Evolutionary conservation across 1,284 basidiomycete species (phyloP), one percentile per base, ranked within the genome.

Genomic region (Ustilago lituana): DNA sequence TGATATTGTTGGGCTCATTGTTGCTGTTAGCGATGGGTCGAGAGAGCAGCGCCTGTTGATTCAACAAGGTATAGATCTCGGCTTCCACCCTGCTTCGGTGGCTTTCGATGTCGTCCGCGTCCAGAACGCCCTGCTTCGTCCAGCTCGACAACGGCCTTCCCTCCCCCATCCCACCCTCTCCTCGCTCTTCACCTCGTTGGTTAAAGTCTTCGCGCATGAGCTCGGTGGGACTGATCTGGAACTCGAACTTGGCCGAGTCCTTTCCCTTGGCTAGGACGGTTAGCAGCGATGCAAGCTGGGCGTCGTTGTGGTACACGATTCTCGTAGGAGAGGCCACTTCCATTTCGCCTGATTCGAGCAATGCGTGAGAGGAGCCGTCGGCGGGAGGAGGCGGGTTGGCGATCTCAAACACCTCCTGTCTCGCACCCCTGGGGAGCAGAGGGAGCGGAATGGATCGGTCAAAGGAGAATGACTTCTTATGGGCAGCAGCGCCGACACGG

Each of bases 301-400:
- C 70, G 49, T 78, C 76, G 29, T 59, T 69, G 39, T 76, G 74
- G 50, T 78, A 78, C 12, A 78, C 70, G 53, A 78, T 77, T 3
- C 73, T 51, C 6, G 76, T 78, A 0, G 68, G 61, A 11, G 64
- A 54, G 12, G 67, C 67, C 45, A 61, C 52, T 26, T 65, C 52
- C 27, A 66, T 71, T n/a, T n/a, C n/a, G 12, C 48, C 50, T 4
- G 41, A 53, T n/a, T 46, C 40, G 7, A 24, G 27, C 4, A n/a
- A n/a, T n/a, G 29, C 47, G n/a, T 22, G 8, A 22, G 41, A 36
- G 20, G 48, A 35, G 24, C 43, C 17, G 32, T 31, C 26, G 24
- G 15, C 11, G 32, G 8, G 8, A 12, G 20, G 17, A 14, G 58
- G 29, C 5, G 65, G 57, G 2, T 51, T 49, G 5, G 61, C 58